Evolutionary conservation across 2,329 filamentous ascomycete species (phyloP).

Genomic region (Rasamsonia emersonii): DNA sequence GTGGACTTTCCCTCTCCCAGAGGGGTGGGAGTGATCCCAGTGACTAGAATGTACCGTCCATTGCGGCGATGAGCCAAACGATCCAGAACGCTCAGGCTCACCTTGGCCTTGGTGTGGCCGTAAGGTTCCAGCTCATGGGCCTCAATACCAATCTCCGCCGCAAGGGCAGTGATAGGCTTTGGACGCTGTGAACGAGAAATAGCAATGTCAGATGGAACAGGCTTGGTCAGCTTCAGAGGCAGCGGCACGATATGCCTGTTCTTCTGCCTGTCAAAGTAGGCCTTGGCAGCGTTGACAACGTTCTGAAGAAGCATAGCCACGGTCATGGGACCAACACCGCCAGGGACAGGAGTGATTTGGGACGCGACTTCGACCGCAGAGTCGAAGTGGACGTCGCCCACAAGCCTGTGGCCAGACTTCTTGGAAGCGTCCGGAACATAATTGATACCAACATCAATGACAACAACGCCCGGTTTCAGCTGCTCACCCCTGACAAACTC

Average conservation of each 20-base stretch:
- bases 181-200: conserved; percentile 82
- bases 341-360: conserved; percentile 89
- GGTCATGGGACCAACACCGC: conserved; percentile 96
- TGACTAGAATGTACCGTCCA: conserved; percentile 85
- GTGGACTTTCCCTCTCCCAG: conserved; percentile 97
- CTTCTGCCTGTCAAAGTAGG: conserved; percentile 76
- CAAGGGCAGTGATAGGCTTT: conserved; percentile 81
- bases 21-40: conserved; percentile 92
- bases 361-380: conserved; percentile 78
- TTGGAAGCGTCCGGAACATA: conserved; percentile 81
- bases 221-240: conserved; percentile 67
- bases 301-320: conserved; percentile 97
- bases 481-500: conserved; percentile 89
- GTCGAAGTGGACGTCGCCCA: conserved; percentile 91
- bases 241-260: conserved; percentile 70
- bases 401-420: conserved; percentile 85
- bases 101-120: conserved; percentile 91
- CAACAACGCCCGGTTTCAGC: conserved; percentile 88
- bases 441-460: conserved; percentile 97
- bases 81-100: conserved; percentile 72
- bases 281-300: conserved; percentile 75
- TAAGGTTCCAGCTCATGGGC: conserved; percentile 89
- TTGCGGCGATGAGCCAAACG: conserved; percentile 79
- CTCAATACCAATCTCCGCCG: conserved; percentile 78
- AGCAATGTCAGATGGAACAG: conserved; percentile 92